These are phyloP conservation scores for Colletotrichum tropicale DNA, from an alignment of 2,329 filamentous ascomycete genomes.

Conservation along the genomic window DNA sequence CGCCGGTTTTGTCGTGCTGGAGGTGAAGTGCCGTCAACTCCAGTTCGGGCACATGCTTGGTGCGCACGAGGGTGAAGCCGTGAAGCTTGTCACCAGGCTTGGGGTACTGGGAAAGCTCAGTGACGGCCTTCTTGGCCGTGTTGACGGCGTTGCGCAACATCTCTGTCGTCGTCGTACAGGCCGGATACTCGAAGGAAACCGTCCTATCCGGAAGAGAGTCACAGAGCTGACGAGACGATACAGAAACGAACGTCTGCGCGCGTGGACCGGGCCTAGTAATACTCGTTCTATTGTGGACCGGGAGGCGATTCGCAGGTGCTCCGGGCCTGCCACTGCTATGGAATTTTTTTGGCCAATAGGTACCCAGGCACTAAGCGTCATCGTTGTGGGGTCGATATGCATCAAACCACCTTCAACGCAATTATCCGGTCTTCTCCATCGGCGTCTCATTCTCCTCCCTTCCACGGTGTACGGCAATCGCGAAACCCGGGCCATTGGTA, in stretches of 20 bases:
- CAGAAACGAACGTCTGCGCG: not conserved
- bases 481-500: constrained; percentile 1
- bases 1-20: constrained; percentile 92
- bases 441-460: constrained; percentile 13
- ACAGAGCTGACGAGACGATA: not conserved
- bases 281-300: not conserved
- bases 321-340: not conserved
- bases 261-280: not conserved
- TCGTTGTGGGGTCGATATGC: constrained; percentile 16
- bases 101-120: constrained; percentile 77
- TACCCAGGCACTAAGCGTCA: constrained; percentile 13
- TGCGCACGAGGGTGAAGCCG: constrained; percentile 88
- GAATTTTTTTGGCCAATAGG: not conserved
- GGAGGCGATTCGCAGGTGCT: not conserved
- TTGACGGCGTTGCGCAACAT: constrained; percentile 58
- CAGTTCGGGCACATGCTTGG: constrained; percentile 92
- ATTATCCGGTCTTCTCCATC: constrained; percentile 4
- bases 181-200: not conserved
- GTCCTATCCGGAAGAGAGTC: not conserved
- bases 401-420: constrained; percentile 1
- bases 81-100: constrained; percentile 85
- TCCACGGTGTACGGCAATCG: constrained; percentile 2
- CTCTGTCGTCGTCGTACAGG: not conserved
- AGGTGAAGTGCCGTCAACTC: constrained; percentile 90
- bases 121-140: constrained; percentile 67